phyloP scores from a whole-genome alignment of 2,329 filamentous ascomycete genomes.

The Talaromyces verruculosus region DNA sequence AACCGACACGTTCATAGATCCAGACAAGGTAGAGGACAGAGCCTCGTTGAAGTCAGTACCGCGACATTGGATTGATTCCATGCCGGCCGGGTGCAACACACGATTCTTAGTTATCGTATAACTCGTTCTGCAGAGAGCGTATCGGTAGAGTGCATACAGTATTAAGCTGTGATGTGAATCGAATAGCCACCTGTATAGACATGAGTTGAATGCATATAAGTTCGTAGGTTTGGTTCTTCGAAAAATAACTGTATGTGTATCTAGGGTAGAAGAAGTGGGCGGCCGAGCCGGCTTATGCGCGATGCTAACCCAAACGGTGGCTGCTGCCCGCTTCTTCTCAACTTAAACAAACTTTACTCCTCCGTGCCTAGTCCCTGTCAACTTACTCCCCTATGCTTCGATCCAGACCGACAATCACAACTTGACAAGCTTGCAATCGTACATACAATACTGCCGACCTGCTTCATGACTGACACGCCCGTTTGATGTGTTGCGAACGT shows the following conservation, averaged over 20 bases:
- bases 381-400: neutral
- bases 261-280: neutral
- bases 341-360: slow-evolving; percentile 10
- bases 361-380: neutral
- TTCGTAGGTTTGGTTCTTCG: neutral
- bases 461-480: slow-evolving; percentile 21
- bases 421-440: neutral
- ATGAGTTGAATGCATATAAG: neutral
- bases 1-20: neutral
- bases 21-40: neutral
- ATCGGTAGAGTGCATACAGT: neutral
- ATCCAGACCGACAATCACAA: neutral
- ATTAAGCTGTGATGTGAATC: neutral
- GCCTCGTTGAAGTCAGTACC: neutral
- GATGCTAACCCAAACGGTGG: slow-evolving; percentile 3
- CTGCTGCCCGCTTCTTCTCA: slow-evolving; percentile 7
- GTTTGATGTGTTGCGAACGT: slow-evolving; percentile 10
- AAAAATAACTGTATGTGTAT: neutral
- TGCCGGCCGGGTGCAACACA: neutral
- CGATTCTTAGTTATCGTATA: neutral
- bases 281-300: neutral
- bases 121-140: neutral
- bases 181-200: neutral
- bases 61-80: neutral
- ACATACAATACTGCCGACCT: neutral